Evolutionary conservation across 345 rosid genomes (phyloP), one percentile per base, ranked within the genome.

Genomic region (Populus pruinosa): DNA sequence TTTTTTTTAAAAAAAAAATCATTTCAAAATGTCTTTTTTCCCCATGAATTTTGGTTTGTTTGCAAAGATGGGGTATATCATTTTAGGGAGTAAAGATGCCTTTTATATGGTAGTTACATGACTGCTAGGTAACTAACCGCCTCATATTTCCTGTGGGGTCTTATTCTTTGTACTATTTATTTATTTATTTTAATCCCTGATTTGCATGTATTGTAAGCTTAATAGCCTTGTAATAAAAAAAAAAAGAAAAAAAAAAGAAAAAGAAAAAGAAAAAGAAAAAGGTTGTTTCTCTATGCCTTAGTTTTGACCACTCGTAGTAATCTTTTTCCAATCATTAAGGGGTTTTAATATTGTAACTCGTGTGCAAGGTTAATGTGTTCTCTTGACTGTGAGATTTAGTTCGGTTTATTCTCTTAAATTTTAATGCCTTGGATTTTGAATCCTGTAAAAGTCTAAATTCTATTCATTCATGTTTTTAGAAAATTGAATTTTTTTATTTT

Each of bases 201-300:
- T 69, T 72, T 84, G 81, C 82, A 77, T 77, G 79, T 75, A n/a
- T 10, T 59, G 63, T 59, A 9, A 59, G 23, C n/a, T 59, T 59
- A 59, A n/a, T 59, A 9, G 25, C 63, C 29, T 9, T n/a, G 23
- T 23, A 59, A 59, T 59, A 59, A 59, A 59, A 33, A 3, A 3
- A 31, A 56, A n/a, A 56, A 56, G 2, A 59, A 59, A 59, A 59
- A n/a, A n/a, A n/a, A 33, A 3, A 3, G 4, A 31, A 56, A n/a
- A 56, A 56, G 2, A 59, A 59, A 33, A 3, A 3, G 4, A 31
- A 56, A n/a, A 56, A 56, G 2, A 59, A 59, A 59, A 59, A n/a
- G 29, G 29, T 9, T 59, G 63, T 23, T 59, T 3, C 5, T 23
- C 11, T 9, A 59, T n/a, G 27, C 23, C 63, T 9, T 56, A 10